Evolutionary conservation across 2,329 filamentous ascomycete genomes (phyloP), one percentile per base, ranked within the genome.

Genomic region (Alternaria incomplexa): DNA sequence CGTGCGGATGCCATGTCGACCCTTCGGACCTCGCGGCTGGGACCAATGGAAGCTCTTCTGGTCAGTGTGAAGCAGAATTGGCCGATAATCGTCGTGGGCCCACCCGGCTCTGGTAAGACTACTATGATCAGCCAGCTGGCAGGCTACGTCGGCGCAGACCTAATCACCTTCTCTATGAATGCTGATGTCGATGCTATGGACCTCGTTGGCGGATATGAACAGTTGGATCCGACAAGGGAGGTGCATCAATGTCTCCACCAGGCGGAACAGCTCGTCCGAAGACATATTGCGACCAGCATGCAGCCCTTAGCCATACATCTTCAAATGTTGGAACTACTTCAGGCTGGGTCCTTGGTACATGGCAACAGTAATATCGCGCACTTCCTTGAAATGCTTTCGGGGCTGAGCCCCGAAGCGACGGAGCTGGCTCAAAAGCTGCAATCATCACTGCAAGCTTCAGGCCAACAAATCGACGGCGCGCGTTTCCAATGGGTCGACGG

Each of bases 401-500:
- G 62, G 10, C 47, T 61, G 10, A 67, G 72, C 23, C 8, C 59
- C 15, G 66, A 71, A 32, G 65, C 62, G 1, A 13, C 53, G 11
- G 64, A 70, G 1, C 79, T 86, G 6, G 79, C 90, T 7, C 75
- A 81, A 1, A 83, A 84, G 17, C 84, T 86, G 1, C 80, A 85
- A 5, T 68, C 73, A 4, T 81, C 90, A 13, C 81, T 90, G 4
- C 80, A 84, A 23, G 81, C 83, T 5, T 85, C 89, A 1, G 81
- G 85, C 30, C 81, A 83, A 3, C 67, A 71, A 11, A 85, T 93
- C 23, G 88, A 90, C 22, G 90, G 90, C 65, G 93, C 93, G 22
- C 90, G 91, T 3, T 99, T 99, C 76, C 93, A 97, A 78, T 99
- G 96, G 96, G 89, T 97, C 2, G 95, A 99, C 77, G 96, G 96